phyloP scores from a whole-genome alignment of 495 filamentous ascomycete species.

The Astrocystis sublimbata region DNA sequence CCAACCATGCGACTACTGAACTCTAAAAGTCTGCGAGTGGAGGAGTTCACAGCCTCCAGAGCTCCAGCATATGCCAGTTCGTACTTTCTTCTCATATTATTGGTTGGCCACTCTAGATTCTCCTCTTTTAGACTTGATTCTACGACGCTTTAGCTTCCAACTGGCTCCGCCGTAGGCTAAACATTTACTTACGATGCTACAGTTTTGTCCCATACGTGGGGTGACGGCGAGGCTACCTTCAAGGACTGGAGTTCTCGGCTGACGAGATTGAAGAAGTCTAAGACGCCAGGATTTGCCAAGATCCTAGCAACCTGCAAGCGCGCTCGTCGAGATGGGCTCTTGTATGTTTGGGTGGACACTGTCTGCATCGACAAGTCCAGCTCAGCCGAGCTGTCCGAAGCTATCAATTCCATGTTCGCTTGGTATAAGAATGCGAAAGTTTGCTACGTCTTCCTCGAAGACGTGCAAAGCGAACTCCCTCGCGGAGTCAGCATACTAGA shows the following conservation, averaged over 20 bases:
- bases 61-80: slow-evolving; percentile 3
- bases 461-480: slow-evolving; percentile 15
- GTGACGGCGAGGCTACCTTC: slow-evolving; percentile 25
- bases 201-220: slow-evolving; percentile 29
- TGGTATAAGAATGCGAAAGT: slow-evolving; percentile 30
- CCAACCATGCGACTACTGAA: neutral
- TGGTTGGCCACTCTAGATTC: neutral
- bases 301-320: slow-evolving; percentile 17
- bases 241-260: slow-evolving; percentile 6
- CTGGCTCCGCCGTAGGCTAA: neutral
- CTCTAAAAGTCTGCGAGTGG: neutral
- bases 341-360: slow-evolving; percentile 25
- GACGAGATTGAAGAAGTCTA: slow-evolving; percentile 13
- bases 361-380: slow-evolving; percentile 32
- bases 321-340: slow-evolving; percentile 1
- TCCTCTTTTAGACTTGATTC: neutral
- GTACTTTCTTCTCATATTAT: neutral
- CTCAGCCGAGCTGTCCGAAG: slow-evolving; percentile 34
- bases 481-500: neutral
- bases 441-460: slow-evolving; percentile 29
- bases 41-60: slow-evolving; percentile 3
- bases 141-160: no score
- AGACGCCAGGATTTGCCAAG: slow-evolving; percentile 15
- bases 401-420: slow-evolving; percentile 34
- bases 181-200: slow-evolving; percentile 5